phyloP scores from a whole-genome alignment of 2,329 filamentous ascomycete genomes.

The Apiospora sp. region DNA sequence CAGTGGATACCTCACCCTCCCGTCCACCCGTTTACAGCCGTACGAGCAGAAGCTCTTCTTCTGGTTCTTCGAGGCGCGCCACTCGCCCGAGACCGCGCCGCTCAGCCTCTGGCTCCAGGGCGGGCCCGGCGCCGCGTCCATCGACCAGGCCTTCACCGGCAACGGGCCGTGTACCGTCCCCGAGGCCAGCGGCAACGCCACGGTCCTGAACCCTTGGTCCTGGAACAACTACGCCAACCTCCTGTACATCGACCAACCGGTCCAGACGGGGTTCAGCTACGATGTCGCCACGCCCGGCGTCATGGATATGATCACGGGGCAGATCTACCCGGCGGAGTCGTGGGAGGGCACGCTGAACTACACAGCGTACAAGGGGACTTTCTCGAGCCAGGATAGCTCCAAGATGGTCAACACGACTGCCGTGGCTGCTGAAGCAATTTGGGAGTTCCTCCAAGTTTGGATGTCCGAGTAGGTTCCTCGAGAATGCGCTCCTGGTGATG shows the following conservation, averaged over 20 bases:
- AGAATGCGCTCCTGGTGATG: constrained; percentile 41
- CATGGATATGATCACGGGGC: constrained; percentile 32
- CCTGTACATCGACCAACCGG: constrained; percentile 67
- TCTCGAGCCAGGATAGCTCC: constrained; percentile 53
- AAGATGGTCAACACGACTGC: constrained; percentile 38
- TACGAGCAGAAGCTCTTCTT: constrained; percentile 50
- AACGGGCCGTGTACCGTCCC: constrained; percentile 45
- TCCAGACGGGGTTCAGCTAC: constrained; percentile 66
- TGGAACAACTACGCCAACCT: constrained; percentile 68
- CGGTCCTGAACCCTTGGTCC: constrained; percentile 62
- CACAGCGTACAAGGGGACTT: constrained; percentile 45
- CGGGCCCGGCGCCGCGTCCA: constrained; percentile 59
- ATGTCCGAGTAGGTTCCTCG: constrained; percentile 37
- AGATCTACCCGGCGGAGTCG: constrained; percentile 24
- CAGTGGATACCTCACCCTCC: constrained; percentile 52
- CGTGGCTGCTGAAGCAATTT: constrained; percentile 61
- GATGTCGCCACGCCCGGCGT: constrained; percentile 37
- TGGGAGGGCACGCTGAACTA: constrained; percentile 26
- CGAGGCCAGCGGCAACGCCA: constrained; percentile 52
- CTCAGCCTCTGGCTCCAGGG: constrained; percentile 62
- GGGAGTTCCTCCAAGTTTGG: constrained; percentile 64
- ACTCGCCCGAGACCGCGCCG: constrained; percentile 53
- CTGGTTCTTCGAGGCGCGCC: constrained; percentile 60
- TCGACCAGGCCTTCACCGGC: constrained; percentile 63
- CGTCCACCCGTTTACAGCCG: constrained; percentile 29